Evolutionary conservation across 1,139 yeast genomes (phyloP).

Genomic region (Sugiyamaella japonica): DNA sequence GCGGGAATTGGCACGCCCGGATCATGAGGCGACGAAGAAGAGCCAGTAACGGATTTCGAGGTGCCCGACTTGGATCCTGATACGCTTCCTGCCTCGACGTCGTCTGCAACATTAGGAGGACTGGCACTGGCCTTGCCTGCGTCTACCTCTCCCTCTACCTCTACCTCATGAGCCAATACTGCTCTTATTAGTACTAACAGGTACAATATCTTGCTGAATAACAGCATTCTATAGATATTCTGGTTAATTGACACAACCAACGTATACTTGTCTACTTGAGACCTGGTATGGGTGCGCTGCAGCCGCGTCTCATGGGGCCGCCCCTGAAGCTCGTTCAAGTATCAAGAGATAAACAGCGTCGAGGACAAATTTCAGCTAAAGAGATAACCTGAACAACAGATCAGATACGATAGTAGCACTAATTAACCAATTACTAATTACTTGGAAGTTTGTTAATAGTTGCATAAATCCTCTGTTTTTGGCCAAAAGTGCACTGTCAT

Average conservation of each 20-base stretch:
- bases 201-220: slow-evolving; percentile 8
- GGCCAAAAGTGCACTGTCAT: too few relatives aligned
- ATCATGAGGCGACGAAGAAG: slow-evolving; percentile 9
- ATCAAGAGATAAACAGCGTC: neutral
- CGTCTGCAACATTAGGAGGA: neutral
- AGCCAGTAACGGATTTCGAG: slow-evolving; percentile 7
- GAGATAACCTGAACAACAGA: too few relatives aligned
- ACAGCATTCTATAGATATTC: neutral
- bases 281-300: too few relatives aligned
- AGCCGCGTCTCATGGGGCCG: neutral
- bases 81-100: neutral
- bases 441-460: neutral
- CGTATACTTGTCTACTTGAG: too few relatives aligned
- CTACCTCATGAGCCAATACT: neutral
- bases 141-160: neutral
- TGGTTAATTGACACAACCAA: neutral
- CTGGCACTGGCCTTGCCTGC: neutral
- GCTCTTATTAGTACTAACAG: slow-evolving; percentile 13
- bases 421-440: too few relatives aligned
- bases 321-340: neutral
- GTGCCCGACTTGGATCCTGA: slow-evolving; percentile 4
- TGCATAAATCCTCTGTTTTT: neutral
- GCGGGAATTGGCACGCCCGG: slow-evolving; percentile 33
- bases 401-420: too few relatives aligned
- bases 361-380: too few relatives aligned